Percentiles rank a stretch among this genome's conserved stretches.
Conservation (phyloP, 768 basidiomycete species). For the Udeniomyces megalosporus region DNA sequence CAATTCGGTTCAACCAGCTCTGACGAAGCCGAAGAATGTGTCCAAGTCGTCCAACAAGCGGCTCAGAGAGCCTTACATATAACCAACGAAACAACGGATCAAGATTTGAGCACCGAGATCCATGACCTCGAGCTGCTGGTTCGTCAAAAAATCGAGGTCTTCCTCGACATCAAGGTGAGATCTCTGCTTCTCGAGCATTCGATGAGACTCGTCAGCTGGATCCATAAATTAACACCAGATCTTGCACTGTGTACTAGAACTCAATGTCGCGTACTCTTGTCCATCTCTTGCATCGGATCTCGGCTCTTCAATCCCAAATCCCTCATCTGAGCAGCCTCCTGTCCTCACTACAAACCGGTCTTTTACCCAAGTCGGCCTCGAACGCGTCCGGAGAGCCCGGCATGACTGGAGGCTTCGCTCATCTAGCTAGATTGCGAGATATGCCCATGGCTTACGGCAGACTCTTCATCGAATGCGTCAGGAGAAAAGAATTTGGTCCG, state of each 20-base stretch:
- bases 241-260: background rate
- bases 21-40: constrained; percentile 13
- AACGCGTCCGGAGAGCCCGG: no score
- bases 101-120: background rate
- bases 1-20: background rate
- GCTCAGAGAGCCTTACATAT: background rate
- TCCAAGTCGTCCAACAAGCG: background rate
- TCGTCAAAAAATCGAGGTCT: constrained; percentile 10
- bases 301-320: constrained; percentile 12
- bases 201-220: no score
- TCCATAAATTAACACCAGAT: background rate
- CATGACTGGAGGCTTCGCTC: constrained; percentile 6
- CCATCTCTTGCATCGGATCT: constrained; percentile 12
- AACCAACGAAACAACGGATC: background rate
- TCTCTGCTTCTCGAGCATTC: background rate
- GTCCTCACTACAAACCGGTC: background rate
- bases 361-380: background rate
- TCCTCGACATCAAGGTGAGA: constrained; percentile 10
- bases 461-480: constrained; percentile 6
- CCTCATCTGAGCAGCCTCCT: background rate
- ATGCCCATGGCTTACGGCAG: constrained; percentile 12
- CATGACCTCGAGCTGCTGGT: constrained; percentile 6
- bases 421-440: constrained; percentile 1
- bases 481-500: constrained; percentile 4
- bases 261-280: constrained; percentile 6